Evolutionary conservation across 768 basidiomycete species (phyloP), one percentile per base, ranked within the genome.

Genomic region (Suillus occidentalis): DNA sequence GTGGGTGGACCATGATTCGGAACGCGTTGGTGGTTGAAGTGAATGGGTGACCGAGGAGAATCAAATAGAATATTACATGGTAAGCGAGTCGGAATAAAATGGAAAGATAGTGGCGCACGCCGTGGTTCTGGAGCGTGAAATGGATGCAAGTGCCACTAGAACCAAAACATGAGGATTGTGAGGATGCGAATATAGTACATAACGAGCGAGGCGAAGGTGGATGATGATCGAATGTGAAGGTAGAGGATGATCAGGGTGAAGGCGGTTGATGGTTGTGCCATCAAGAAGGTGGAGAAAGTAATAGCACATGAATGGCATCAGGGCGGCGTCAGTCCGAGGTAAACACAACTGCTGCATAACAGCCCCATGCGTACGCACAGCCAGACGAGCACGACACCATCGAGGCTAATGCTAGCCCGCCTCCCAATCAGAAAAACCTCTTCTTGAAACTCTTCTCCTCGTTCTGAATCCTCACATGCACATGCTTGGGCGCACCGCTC

Each of bases 401-500:
- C 40, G 18, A 59, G 40, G 18, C 18, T 25, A 18, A 40, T 18
- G 22, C n/a, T 8, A 14, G n/a, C 57, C 56, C 40, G 39, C 39
- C 25, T 28, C 40, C 39, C 39, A 18, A 12, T 18, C 75, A 92
- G 72, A 94, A 94, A 77, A 95, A 91, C 70, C 85, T 83, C 74
- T 85, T 84, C 81, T 90, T 94, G 67, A 78, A 76, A 75, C 85
- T 74, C 79, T 87, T 94, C 75, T 93, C 93, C 64, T 93, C 90
- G 45, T 85, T 80, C 52, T 82, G 75, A 59, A 93, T 87, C 80
- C 89, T 90, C 73, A 90, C 86, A 76, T 95, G 94, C 59, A 79
- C 72, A 76, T 95, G 94, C 34, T 75, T 76, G 40, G 85, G 83
- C 18, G 66, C 65, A 9, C 75, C 75, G n/a, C 80, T 82, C 60